A percentile compares a stretch with the other conserved stretches of the same genome.
phyloP scores from a whole-genome alignment of 2,329 filamentous ascomycete genomes.

The Graphilbum ipis-grandicollis region DNA sequence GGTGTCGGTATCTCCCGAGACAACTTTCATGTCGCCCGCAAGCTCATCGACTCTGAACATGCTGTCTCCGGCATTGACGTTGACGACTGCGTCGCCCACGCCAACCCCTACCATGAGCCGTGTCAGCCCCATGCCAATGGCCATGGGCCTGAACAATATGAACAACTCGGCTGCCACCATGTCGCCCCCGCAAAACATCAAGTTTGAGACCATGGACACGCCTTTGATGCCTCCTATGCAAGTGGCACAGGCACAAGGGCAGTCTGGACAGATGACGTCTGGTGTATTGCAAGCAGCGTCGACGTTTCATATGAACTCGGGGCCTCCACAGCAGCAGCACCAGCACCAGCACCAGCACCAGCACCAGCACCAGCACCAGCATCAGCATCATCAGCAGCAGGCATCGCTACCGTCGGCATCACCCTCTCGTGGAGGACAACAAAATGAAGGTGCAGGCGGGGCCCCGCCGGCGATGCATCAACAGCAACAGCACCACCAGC shows the following conservation, averaged over 20 bases:
- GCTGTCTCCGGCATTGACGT: slow-evolving; percentile 19
- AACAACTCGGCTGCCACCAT: neutral
- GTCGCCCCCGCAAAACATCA: slow-evolving; percentile 4
- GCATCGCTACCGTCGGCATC: neutral
- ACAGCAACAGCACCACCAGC: too few relatives aligned
- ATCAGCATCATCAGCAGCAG: slow-evolving; percentile 1
- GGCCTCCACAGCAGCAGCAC: neutral
- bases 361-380: neutral
- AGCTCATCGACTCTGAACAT: slow-evolving; percentile 14
- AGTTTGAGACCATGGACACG: slow-evolving; percentile 8
- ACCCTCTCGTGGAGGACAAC: too few relatives aligned
- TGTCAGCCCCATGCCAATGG: slow-evolving; percentile 12
- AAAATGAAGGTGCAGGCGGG: too few relatives aligned
- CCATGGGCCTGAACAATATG: slow-evolving; percentile 1
- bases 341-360: slow-evolving; percentile 1
- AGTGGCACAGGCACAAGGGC: neutral
- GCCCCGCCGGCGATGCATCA: too few relatives aligned
- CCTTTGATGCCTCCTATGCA: slow-evolving; percentile 3
- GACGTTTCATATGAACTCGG: too few relatives aligned
- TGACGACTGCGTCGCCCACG: slow-evolving; percentile 11
- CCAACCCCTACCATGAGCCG: slow-evolving; percentile 18
- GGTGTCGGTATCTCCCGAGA: slow-evolving; percentile 25
- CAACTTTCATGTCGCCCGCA: slow-evolving; percentile 16
- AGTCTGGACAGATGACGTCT: slow-evolving; percentile 5
- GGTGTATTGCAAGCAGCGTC: too few relatives aligned